Base-by-base conservation (phyloP, 176 grass and related monocot species). In the Triticum aestivum region DNA sequence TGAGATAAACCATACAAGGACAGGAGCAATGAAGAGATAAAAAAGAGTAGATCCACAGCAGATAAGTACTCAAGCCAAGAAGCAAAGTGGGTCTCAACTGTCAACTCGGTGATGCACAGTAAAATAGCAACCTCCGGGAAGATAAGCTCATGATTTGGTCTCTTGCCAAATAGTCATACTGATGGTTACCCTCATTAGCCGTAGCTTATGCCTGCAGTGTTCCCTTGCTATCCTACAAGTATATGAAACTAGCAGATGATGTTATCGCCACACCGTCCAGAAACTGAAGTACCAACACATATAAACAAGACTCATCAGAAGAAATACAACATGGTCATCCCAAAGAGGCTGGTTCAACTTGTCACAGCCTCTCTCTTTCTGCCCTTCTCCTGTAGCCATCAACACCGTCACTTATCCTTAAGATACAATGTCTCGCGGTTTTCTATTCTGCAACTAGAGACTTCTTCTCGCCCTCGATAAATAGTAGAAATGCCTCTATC, bases 391-490 rank as follows among this genome's bases (percentile, higher is more conserved):
- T 35, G 32, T 37, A 9, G 32, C 32, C 66, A 69, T 69, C 33
- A 35, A 69, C 2, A 4, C 9, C 66, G 0, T 32, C 66, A 35
- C 8, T 69, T 18, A 69, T 69, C 3, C 65, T 34, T 0, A 4
- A 68, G 7, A 20, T 20, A 69, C 15, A 2, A 35, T 1, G 32
- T 35, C 32, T 69, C 0, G 7, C 8, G 4, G 8, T 35, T 69
- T 1, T 37, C 65, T 35, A 18, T 69, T 69, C 8, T 69, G 78
- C 85, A 77, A 79, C 83, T 73, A 95, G 78, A 20, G 89, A 85
- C 11, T 63, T 90, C 5, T 5, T 69, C 24, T 98, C 88, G 27
- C 78, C 87, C 67, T 95, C 32, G 29, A 68, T 4, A 18, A 24
- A 24, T 24, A 24, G 23, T 24, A 24, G 23, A 24, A 24, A 24